Evolutionary conservation across 2,329 filamentous ascomycete genomes (phyloP), one percentile per base, ranked within the genome.

Genomic region (Aspergillus sp.): DNA sequence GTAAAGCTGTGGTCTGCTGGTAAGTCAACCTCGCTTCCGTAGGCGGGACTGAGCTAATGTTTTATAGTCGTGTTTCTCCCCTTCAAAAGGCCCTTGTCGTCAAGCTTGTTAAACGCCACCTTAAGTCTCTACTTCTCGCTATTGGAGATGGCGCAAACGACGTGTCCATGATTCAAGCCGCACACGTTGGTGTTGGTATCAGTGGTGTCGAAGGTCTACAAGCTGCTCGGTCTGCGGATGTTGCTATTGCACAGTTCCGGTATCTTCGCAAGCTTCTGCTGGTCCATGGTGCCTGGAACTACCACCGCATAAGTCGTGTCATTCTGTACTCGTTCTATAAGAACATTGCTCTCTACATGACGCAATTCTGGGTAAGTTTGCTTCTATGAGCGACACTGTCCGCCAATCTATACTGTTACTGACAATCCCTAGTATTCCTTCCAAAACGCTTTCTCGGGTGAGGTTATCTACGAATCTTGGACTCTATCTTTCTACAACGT

Each of bases 261-360:
- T 99, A 90, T 78, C 85, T 99, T 53, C 90, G 92, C 67, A 99
- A 99, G 79, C 82, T 99, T 57, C 85, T 98, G 28, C 85, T 99
- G 25, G 95, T 99, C 10, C 95, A 99, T 73, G 95, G 95, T 23
- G 89, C 93, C 5, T 99, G 95, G 95, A 96, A 92, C 74, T 99
- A 99, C 74, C 94, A 97, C 75, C 90, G 95, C 61, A 90, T 99
- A 74, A 94, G 91, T 84, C 97, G 96, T 80, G 92, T 96, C 61
- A 98, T 99, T 70, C 79, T 99, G 64, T 99, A 97, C 79, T 98
- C 95, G 6, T 99, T 98, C 77, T 99, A 99, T 84, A 99, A 99
- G 84, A 99, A 99, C 79, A 97, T 98, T 67, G 90, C 93, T 19
- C 83, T 99, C 63, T 99, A 98, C 80, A 93, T 99, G 90, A 99